phyloP scores from a whole-genome alignment of 345 rosid genomes.

The Durio zibethinus region DNA sequence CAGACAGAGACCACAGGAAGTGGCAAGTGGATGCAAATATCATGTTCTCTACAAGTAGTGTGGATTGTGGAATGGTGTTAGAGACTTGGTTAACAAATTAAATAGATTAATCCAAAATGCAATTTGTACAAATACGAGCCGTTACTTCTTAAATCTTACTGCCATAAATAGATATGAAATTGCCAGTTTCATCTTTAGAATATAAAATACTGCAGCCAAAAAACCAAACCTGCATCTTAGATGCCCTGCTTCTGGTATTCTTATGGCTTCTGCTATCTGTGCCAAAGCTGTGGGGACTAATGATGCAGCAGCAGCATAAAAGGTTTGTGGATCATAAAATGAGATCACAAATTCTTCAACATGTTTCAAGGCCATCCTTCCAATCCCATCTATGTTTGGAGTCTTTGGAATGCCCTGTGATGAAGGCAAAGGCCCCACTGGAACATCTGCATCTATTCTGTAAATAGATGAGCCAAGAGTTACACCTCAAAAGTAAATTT shows the following conservation, averaged over 20 bases:
- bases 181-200: background rate
- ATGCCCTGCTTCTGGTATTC: slow-evolving; percentile 91
- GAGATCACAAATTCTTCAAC: slow-evolving; percentile 57
- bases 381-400: slow-evolving; percentile 66
- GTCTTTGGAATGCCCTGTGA: slow-evolving; percentile 63
- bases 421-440: slow-evolving; percentile 58
- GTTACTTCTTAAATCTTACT: background rate
- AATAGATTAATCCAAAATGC: background rate
- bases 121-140: background rate
- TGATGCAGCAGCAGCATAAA: slow-evolving; percentile 61
- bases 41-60: background rate
- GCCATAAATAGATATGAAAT: background rate
- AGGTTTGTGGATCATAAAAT: slow-evolving; percentile 65
- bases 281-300: slow-evolving; percentile 68
- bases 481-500: background rate
- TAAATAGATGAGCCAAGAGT: background rate
- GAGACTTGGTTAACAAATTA: background rate
- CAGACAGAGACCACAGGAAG: background rate
- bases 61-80: background rate
- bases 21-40: background rate
- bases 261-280: slow-evolving; percentile 85
- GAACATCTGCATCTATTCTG: slow-evolving; percentile 69
- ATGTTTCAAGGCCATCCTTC: slow-evolving; percentile 69
- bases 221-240: slow-evolving; percentile 80
- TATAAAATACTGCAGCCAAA: background rate